phyloP scores from a whole-genome alignment of 257 asterid genomes.

The Apocynum venetum region DNA sequence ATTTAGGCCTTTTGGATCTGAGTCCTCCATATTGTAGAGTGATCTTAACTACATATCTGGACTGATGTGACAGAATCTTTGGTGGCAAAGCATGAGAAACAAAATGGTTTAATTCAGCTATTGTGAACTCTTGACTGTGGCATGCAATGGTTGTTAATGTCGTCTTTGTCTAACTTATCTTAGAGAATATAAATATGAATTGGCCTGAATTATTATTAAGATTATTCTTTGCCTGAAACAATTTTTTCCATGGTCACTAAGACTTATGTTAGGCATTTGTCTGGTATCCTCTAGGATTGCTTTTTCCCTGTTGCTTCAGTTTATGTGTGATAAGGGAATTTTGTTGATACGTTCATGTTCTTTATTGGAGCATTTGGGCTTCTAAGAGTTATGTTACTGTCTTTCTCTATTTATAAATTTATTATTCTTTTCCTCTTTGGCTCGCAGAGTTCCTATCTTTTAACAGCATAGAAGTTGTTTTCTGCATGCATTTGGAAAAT shows the following conservation, averaged over 20 bases:
- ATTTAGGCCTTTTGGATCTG: neutral
- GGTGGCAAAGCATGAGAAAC: neutral
- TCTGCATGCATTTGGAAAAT: conserved; percentile 2
- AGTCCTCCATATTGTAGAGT: neutral
- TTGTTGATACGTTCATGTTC: neutral
- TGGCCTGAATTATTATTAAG: neutral
- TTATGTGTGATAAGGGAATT: neutral
- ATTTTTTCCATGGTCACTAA: neutral
- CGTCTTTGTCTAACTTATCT: neutral
- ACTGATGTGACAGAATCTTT: neutral
- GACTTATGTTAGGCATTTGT: neutral
- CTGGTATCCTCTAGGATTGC: neutral
- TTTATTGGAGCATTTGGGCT: neutral
- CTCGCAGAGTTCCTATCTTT: neutral
- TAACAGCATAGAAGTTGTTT: neutral
- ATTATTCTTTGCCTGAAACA: neutral
- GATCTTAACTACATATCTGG: neutral
- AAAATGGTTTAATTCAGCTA: neutral
- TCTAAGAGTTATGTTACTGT: neutral
- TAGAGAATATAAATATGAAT: neutral
- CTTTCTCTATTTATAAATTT: neutral
- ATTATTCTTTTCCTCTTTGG: neutral
- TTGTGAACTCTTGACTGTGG: neutral
- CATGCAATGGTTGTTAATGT: neutral
- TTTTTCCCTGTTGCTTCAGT: neutral